Base-by-base conservation (phyloP, 2,329 filamentous ascomycete species). In the Hymenoscyphus salicellus region DNA sequence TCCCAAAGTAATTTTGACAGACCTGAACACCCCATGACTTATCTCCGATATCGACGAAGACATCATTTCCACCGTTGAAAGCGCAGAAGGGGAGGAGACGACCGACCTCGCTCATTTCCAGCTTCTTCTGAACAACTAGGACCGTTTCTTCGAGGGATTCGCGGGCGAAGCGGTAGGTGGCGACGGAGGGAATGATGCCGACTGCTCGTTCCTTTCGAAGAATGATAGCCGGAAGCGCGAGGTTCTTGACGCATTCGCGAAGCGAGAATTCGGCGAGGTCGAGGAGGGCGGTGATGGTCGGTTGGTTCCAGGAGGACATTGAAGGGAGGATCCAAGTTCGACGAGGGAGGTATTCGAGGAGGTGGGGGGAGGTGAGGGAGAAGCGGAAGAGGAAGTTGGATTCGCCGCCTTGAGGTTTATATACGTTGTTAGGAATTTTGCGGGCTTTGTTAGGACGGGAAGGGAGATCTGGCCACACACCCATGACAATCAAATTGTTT, bases 21-120 rank as follows among this genome's bases (percentile, higher is more conserved):
- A 93, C 92, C 38, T 91, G 84, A 2, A 99, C 95, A 69, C 95
- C 95, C 90, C 93, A 96, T 61, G 89, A 93, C 80, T 99, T 99
- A 79, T 99, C 95, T 63, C 95, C 95, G 74, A 99, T 97, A 76
- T 99, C 95, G 62, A 99, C 93, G 78, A 99, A 99, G 52, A 98
- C 93, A 76, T 99, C 95, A 67, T 95, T 94, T 11, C 95, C 95
- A 62, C 94, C 95, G 77, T 99, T 99, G 82, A 99, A 99, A 26
- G 95, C 95, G 75, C 95, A 99, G 75, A 98, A 99, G 0, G 95
- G 95, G 36, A 99, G 80, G 28, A 75, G 70, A 52, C 81, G 78
- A 1, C 89, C 90, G 33, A 89, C 89, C 0, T 84, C 80, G 49
- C 89, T 91, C 72, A 93, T 85, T 78, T 98, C 94, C 4, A 99